Evolutionary conservation across 345 rosid species (phyloP).

Genomic region (Brassica nigra): DNA sequence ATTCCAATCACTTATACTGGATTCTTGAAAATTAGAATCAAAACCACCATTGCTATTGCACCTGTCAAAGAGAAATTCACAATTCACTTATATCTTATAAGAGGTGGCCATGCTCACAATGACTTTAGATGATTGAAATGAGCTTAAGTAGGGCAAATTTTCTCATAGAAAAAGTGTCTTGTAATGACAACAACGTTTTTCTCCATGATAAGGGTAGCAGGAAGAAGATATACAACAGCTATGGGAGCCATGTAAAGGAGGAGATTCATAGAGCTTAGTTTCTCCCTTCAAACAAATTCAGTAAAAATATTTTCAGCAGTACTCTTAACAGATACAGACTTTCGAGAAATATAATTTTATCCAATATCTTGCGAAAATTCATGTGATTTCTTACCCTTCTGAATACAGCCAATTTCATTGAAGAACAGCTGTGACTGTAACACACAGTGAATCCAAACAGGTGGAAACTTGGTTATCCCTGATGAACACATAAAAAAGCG

Average conservation of each 20-base stretch:
- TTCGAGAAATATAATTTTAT: neutral
- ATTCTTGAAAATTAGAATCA: conserved; percentile 55
- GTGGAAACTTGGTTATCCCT: conserved; percentile 82
- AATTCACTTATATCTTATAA: neutral
- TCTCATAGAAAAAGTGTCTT: conserved; percentile 29
- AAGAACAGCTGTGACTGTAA: conserved; percentile 74
- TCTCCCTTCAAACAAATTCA: conserved; percentile 47
- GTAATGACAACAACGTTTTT: conserved; percentile 49
- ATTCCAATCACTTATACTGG: conserved; percentile 57
- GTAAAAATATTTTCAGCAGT: conserved; percentile 4
- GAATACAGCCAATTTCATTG: conserved; percentile 71
- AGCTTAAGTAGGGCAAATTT: neutral
- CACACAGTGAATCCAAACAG: conserved; percentile 72
- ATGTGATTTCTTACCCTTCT: conserved; percentile 53
- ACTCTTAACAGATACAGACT: neutral
- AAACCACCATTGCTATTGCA: conserved; percentile 53
- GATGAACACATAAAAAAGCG: neutral
- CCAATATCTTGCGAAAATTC: neutral
- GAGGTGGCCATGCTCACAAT: neutral
- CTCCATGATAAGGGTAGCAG: conserved; percentile 53
- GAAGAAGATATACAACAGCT: conserved; percentile 54
- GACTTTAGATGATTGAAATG: neutral
- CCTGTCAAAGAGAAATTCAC: conserved; percentile 40
- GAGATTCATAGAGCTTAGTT: conserved; percentile 60
- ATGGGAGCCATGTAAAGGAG: conserved; percentile 59